Percentiles rank a stretch among this genome's conserved stretches.
phyloP scores from a whole-genome alignment of 2,329 filamentous ascomycete genomes.

The Neonectria sp. region DNA sequence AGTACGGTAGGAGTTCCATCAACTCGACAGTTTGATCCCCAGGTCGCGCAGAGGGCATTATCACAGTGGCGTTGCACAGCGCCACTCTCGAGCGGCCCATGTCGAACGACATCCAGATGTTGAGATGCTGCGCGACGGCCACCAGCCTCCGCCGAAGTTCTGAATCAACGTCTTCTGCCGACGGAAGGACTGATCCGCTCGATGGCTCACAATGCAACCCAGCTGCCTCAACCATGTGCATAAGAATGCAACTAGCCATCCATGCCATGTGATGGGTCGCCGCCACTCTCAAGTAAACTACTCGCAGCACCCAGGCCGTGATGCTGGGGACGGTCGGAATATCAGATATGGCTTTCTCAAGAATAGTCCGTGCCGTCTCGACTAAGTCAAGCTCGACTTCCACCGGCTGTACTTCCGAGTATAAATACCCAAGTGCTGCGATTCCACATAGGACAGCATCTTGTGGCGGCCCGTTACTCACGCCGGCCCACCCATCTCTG shows the following conservation, averaged over 20 bases:
- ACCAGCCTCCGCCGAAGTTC: conserved; percentile 61
- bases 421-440: conserved; percentile 68
- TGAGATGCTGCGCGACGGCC: conserved; percentile 69
- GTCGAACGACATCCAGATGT: conserved; percentile 73
- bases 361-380: conserved; percentile 60
- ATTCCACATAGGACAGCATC: conserved; percentile 65
- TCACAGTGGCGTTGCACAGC: conserved; percentile 61
- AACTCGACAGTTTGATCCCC: conserved; percentile 64
- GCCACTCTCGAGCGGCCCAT: conserved; percentile 68
- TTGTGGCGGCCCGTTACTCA: conserved; percentile 34
- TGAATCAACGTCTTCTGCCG: conserved; percentile 47
- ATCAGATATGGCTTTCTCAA: conserved; percentile 58
- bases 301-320: conserved; percentile 67
- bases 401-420: conserved; percentile 60
- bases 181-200: conserved; percentile 44
- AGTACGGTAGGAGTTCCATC: conserved; percentile 66
- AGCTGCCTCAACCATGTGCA: conserved; percentile 72
- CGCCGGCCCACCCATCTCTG: conserved; percentile 52
- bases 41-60: conserved; percentile 55
- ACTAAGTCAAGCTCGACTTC: conserved; percentile 62
- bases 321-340: conserved; percentile 56
- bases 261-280: conserved; percentile 68
- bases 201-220: conserved; percentile 60
- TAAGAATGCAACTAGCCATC: conserved; percentile 70
- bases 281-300: conserved; percentile 67